Conservation (phyloP, 306 rosid genomes). For the Cicer bijugum region DNA sequence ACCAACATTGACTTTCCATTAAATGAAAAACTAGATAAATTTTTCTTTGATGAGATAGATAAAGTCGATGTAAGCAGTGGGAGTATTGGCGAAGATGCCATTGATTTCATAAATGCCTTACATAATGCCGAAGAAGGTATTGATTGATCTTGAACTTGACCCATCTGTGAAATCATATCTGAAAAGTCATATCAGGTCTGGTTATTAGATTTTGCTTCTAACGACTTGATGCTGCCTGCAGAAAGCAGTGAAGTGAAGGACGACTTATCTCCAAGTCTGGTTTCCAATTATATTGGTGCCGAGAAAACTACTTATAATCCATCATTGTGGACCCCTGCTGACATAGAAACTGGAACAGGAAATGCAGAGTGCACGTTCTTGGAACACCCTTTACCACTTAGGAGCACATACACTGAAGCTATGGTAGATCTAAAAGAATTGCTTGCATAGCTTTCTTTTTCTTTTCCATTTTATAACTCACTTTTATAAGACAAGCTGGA, state of each 20-base stretch:
- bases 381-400: constrained; percentile 72
- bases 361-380: constrained; percentile 63
- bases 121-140: constrained; percentile 53
- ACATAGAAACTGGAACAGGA: constrained; percentile 85
- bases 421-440: constrained; percentile 54
- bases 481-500: constrained; percentile 17
- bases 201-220: constrained; percentile 46
- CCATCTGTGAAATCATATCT: constrained; percentile 45
- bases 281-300: constrained; percentile 42
- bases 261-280: constrained; percentile 46
- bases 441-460: constrained; percentile 1
- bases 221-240: constrained; percentile 40
- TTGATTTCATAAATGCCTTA: constrained; percentile 61
- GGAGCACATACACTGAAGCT: constrained; percentile 81
- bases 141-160: constrained; percentile 41
- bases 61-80: constrained; percentile 42
- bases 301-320: constrained; percentile 56
- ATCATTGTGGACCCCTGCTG: constrained; percentile 82
- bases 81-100: constrained; percentile 57
- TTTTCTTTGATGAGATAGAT: constrained; percentile 53
- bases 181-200: constrained; percentile 42
- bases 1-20: constrained; percentile 44
- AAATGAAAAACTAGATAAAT: constrained; percentile 55
- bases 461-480: neutral
- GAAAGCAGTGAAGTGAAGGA: constrained; percentile 47